A percentile compares a stretch with the other conserved stretches of the same genome.
phyloP scores from a whole-genome alignment of 2,329 filamentous ascomycete genomes.

The Fonsecaea multimorphosa region DNA sequence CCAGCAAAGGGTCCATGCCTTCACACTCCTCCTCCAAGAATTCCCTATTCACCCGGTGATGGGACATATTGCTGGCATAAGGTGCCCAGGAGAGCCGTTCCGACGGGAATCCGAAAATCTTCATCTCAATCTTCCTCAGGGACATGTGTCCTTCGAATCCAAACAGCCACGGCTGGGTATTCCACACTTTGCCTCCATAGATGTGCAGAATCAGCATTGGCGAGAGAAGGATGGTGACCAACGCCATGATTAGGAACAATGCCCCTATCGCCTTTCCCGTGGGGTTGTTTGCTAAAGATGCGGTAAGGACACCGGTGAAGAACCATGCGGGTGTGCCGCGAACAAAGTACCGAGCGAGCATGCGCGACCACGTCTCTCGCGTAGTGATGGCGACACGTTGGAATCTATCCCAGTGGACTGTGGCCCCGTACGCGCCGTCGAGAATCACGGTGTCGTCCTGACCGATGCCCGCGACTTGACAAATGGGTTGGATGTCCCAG shows the following conservation, averaged over 20 bases:
- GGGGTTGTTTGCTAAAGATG: conserved; percentile 3
- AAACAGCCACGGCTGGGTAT: conserved; percentile 52
- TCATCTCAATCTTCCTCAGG: conserved; percentile 47
- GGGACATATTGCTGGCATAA: conserved; percentile 43
- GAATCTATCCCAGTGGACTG: conserved; percentile 54
- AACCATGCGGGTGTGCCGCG: conserved; percentile 35
- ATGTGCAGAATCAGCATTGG: conserved; percentile 47
- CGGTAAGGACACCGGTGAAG: conserved; percentile 23
- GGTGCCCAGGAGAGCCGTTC: conserved; percentile 48
- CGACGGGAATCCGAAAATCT: conserved; percentile 48
- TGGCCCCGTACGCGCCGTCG: conserved; percentile 50
- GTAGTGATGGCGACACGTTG: conserved; percentile 43
- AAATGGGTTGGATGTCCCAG: conserved; percentile 54
- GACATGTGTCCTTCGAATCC: conserved; percentile 52
- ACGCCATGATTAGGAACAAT: conserved; percentile 31
- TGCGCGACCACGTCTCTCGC: conserved; percentile 42
- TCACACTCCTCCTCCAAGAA: conserved; percentile 40
- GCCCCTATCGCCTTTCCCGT: conserved; percentile 17
- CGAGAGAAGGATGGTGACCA: conserved; percentile 40
- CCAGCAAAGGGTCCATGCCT: conserved; percentile 43
- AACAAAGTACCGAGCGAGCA: conserved; percentile 34
- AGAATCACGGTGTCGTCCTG: conserved; percentile 53
- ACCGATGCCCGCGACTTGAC: conserved; percentile 51
- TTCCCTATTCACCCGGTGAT: conserved; percentile 42
- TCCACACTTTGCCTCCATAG: conserved; percentile 51